These are phyloP conservation scores for Pichia sp. DNA, from an alignment of 1,139 yeast species.

Conservation along the genomic window DNA sequence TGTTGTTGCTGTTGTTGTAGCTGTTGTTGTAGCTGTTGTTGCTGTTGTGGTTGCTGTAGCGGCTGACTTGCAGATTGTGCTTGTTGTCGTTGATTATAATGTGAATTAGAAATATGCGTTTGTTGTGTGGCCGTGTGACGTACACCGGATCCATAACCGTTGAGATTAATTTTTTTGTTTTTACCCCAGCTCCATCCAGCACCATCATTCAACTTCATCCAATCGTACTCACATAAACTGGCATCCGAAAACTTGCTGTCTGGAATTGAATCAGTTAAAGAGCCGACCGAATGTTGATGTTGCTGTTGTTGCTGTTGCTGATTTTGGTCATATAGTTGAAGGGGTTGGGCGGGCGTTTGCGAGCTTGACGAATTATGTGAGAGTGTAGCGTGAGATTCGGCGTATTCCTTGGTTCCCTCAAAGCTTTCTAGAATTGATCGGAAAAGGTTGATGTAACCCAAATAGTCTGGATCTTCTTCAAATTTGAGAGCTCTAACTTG, in stretches of 20 bases:
- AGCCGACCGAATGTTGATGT: neutral
- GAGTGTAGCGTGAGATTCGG: neutral
- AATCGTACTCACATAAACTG: conserved; percentile 68
- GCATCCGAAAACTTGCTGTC: conserved; percentile 35
- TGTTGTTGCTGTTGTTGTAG: conserved; percentile 6
- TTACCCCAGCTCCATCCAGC: conserved; percentile 85
- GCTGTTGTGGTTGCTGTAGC: conserved; percentile 10
- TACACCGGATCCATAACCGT: conserved; percentile 68
- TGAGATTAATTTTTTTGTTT: conserved; percentile 83
- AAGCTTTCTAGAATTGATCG: conserved; percentile 65
- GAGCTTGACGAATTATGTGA: neutral
- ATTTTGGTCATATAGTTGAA: neutral
- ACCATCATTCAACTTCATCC: conserved; percentile 91
- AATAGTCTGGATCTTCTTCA: conserved; percentile 43
- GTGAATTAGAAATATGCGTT: conserved; percentile 11
- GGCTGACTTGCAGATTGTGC: conserved; percentile 4
- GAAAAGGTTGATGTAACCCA: conserved; percentile 72
- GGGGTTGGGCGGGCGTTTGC: neutral
- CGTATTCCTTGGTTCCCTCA: conserved; percentile 35
- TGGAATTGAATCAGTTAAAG: neutral
- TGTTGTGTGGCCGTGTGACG: conserved; percentile 17
- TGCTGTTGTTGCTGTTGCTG: neutral
- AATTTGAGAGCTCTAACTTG: conserved; percentile 76
- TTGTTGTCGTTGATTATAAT: conserved; percentile 11
- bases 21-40: conserved; percentile 6